Conservation (phyloP, 805 yeast species). For the Candida railenensis region DNA sequence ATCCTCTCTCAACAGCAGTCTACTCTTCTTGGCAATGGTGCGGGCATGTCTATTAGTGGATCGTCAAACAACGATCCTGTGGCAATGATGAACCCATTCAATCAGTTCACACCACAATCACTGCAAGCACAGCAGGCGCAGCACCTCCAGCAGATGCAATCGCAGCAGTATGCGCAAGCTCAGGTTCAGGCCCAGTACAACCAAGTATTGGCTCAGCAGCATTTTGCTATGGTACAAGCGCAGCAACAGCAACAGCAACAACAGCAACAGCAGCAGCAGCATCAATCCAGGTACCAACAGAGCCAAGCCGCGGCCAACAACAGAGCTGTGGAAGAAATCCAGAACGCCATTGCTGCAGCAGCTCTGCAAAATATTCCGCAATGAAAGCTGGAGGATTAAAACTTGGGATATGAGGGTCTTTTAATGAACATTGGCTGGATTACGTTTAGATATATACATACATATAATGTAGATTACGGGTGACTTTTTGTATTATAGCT, state of each 20-base stretch:
- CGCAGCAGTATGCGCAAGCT: background rate
- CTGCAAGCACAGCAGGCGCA: constrained; percentile 13
- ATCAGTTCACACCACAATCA: constrained; percentile 4
- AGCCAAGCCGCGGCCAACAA: constrained; percentile 4
- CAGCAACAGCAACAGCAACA: constrained; percentile 1
- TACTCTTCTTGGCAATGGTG: background rate
- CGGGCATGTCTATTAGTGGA: background rate
- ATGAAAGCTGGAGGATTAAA: background rate
- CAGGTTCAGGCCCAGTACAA: constrained; percentile 6
- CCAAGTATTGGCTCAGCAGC: constrained; percentile 7
- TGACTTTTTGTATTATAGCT: background rate
- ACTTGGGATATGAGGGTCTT: too few species aligned
- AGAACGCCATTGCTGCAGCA: constrained; percentile 12
- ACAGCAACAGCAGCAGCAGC: constrained; percentile 4
- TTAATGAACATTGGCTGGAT: too few species aligned
- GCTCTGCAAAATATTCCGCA: constrained; percentile 8
- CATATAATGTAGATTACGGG: too few species aligned
- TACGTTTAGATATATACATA: too few species aligned
- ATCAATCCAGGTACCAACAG: constrained; percentile 1
- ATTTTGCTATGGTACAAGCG: constrained; percentile 4
- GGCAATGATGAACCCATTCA: background rate
- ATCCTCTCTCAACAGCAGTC: background rate
- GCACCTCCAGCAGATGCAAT: constrained; percentile 3
- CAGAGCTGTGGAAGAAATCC: constrained; percentile 12
- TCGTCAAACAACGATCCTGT: background rate